Evolutionary conservation across 805 yeast genomes (phyloP), one percentile per base, ranked within the genome.

Genomic region (Candida morakotiae): DNA sequence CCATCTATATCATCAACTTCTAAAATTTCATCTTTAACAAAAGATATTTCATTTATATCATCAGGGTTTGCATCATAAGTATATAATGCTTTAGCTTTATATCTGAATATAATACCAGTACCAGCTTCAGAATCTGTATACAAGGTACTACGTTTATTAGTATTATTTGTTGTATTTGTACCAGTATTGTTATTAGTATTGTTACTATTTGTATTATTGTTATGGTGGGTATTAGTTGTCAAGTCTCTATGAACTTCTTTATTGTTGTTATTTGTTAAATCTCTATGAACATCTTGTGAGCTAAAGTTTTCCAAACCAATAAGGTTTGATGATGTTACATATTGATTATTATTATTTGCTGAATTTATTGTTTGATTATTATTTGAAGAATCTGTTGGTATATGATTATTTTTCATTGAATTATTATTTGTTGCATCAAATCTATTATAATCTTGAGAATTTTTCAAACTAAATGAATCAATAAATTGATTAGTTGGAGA

Each of bases 1-100:
- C 97, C 97, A 47, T 85, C 85, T 40, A 87, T 87, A 54, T 91
- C 97, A 48, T 87, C 87, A 23, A 91, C 95, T 52, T 82, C 87
- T 58, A 91, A 73, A n/a, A 87, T 67, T 60, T 91, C 98, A 39
- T 93, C 96, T 59, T 89, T 87, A 45, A 73, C 79, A 53, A 91
- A 93, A 4, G 95, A 83, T 17, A 91, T 76, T 64, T 91, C 98
- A 53, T 89, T 88, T 44, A 83, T 87, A 59, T 91, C 98, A 40
- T 83, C 94, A 1, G 91, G 93, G 51, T 84, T 87, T 5, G 97
- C 96, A 35, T 79, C 79, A 58, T 93, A 91, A 33, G 83, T 73
- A 58, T 87, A 93, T 36, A 91, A 69, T 0, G 96, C 97, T 48
- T 77, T 75, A 7, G 96, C 98, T 40, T 80, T 75, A 56, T 85